phyloP scores from a whole-genome alignment of 192 early-diverging fungal genomes.

The Coemansia sp. region DNA sequence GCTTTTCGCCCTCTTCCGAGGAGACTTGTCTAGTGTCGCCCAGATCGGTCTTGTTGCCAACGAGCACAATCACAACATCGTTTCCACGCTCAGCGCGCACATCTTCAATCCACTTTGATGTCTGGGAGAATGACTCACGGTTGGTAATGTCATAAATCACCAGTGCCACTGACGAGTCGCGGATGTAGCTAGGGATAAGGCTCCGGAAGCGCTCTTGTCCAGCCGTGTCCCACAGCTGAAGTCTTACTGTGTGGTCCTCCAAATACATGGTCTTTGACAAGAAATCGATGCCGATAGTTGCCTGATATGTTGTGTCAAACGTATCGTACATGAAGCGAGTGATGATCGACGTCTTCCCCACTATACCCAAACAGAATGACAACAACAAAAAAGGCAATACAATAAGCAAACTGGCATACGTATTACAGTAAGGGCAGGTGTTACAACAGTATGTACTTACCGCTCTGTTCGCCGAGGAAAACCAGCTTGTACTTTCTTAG shows the following conservation, averaged over 20 bases:
- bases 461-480: conserved; percentile 98
- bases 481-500: conserved; percentile 97
- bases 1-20: conserved; percentile 97
- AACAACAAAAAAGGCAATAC: background rate
- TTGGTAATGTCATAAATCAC: conserved; percentile 98
- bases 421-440: background rate
- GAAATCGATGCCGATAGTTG: conserved; percentile 99
- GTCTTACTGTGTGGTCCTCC: conserved; percentile 94
- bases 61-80: conserved; percentile 97
- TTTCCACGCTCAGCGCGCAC: conserved; percentile 97
- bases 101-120: conserved; percentile 98
- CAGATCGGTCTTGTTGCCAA: conserved; percentile 99
- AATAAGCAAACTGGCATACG: background rate
- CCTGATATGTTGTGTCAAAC: conserved; percentile 98
- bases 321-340: conserved; percentile 99
- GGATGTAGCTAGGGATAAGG: conserved; percentile 97
- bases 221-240: conserved; percentile 99
- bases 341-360: conserved; percentile 98
- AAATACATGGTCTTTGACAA: conserved; percentile 99
- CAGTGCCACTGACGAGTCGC: conserved; percentile 96
- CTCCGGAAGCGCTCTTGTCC: conserved; percentile 98
- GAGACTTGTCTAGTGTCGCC: conserved; percentile 94
- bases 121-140: conserved; percentile 95
- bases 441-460: conserved; percentile 57
- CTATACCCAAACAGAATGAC: conserved; percentile 45